Evolutionary conservation across 106 monocot species (phyloP).

Genomic region (Triglochin maritima): DNA sequence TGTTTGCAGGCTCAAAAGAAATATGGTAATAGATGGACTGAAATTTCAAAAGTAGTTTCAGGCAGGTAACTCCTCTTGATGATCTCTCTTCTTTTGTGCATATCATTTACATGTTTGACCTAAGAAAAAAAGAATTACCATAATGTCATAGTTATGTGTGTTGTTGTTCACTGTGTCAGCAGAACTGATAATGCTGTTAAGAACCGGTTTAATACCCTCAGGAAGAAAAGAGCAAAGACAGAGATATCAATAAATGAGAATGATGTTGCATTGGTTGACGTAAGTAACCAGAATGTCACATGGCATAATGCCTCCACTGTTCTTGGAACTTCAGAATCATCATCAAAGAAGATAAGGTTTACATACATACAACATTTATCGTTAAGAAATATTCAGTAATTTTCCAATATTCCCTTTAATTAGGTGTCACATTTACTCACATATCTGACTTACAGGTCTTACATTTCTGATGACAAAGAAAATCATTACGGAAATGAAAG

Average conservation of each 20-base stretch:
- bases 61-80: conserved; percentile 48
- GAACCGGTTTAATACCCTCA: conserved; percentile 82
- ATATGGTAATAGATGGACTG: conserved; percentile 94
- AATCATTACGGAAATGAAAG: conserved; percentile 8
- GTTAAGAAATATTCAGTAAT: background rate
- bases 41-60: conserved; percentile 87
- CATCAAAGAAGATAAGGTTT: conserved; percentile 55
- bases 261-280: background rate
- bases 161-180: background rate
- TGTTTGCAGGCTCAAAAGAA: conserved; percentile 76
- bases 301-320: conserved; percentile 14
- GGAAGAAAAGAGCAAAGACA: conserved; percentile 75
- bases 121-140: no score
- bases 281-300: conserved; percentile 13
- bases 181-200: conserved; percentile 98
- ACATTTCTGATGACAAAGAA: conserved; percentile 15
- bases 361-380: background rate
- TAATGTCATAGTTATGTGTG: background rate
- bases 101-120: no score
- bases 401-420: background rate
- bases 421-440: conserved; percentile 11
- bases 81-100: no score
- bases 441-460: no score
- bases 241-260: conserved; percentile 55
- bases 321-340: conserved; percentile 15